Base-by-base conservation (phyloP, 352 stramenopile species). In the Phytophthora foliorum region DNA sequence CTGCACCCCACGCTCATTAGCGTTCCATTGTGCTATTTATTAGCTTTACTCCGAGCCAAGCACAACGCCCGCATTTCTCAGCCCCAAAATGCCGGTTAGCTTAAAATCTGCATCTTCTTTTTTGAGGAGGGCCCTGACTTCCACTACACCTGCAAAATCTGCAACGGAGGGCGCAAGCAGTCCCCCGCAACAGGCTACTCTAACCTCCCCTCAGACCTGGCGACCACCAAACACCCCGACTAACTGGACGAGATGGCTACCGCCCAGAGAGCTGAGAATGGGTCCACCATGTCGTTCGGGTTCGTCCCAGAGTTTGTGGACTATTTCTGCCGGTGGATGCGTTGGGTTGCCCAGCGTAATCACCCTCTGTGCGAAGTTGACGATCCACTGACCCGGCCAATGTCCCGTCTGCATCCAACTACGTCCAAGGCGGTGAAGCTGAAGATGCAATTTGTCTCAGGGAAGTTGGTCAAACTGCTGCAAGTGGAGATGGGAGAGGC, bases 241-340 rank as follows among this genome's bases (percentile, higher is more conserved):
- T 56, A 51, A 32, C 11, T 55, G 16, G 45, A 16, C 16, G 45
- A 70, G 17, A 53, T 53, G 24, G 54, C 25, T 41, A 17, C 29
- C 16, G 17, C 48, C 21, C 27, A 19, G 1, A 24, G 48, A 16
- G 9, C 16, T 1, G 21, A 55, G 5, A 29, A 36, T 17, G 24
- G 24, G 24, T 17, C 32, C 0, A 48, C 49, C 1, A 16, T 51
- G 44, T 39, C 21, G 16, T 69, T 65, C 16, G 38, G 64, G 3
- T 67, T 72, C 14, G 57, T 67, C 8, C 38, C 62, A 8, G 64
- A 57, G 16, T n/a, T 36, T 13, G 39, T 53, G 25, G 54, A 39
- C 29, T 38, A 68, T 53, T 21, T n/a, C n/a, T n/a, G n/a, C n/a
- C n/a, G 51, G 24, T 70, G 50, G 55, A 32, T 75, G 24, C 42